Evolutionary conservation across 805 yeast genomes (phyloP).

Genomic region (Candida morakotiae): DNA sequence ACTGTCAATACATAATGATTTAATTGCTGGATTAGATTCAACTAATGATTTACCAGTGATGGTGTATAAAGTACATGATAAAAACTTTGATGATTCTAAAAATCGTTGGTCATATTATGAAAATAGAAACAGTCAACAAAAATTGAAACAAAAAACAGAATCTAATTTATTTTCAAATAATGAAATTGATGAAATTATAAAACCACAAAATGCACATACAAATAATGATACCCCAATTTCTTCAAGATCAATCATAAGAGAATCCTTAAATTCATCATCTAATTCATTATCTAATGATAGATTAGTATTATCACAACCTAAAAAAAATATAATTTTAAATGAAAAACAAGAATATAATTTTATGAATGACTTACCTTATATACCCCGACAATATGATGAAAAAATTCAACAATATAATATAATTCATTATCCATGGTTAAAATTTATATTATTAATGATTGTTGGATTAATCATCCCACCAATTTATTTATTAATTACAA

Average conservation of each 20-base stretch:
- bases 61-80: constrained; percentile 28
- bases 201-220: constrained; percentile 1
- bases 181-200: not conserved
- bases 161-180: not conserved
- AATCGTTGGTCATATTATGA: constrained; percentile 25
- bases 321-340: constrained; percentile 1
- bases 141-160: not conserved
- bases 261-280: not conserved
- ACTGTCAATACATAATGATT: too few species aligned
- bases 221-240: not conserved
- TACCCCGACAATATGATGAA: constrained; percentile 1
- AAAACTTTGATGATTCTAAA: constrained; percentile 18
- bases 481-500: constrained; percentile 29
- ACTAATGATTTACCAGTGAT: constrained; percentile 23
- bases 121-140: constrained; percentile 8
- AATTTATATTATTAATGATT: constrained; percentile 24
- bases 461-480: constrained; percentile 35
- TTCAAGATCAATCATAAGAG: constrained; percentile 1
- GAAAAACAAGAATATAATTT: not conserved
- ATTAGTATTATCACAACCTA: constrained; percentile 6
- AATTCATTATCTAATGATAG: not conserved
- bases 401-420: not conserved
- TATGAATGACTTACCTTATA: constrained; percentile 1
- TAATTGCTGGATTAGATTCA: constrained; percentile 27
- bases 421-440: constrained; percentile 11